phyloP scores from a whole-genome alignment of 768 basidiomycete species.

The Russula griseocarnosa region DNA sequence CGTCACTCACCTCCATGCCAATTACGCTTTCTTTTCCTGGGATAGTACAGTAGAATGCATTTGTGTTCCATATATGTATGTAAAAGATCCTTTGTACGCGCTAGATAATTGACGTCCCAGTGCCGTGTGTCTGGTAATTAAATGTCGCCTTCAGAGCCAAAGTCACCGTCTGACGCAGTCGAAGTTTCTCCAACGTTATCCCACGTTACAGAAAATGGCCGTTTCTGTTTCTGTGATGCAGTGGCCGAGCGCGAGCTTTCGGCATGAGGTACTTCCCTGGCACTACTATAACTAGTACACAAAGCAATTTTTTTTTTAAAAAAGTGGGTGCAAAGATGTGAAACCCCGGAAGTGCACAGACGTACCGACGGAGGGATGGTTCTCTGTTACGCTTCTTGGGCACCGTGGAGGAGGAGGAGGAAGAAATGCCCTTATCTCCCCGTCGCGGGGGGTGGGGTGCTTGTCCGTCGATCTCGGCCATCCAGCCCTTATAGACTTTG shows the following conservation, averaged over 20 bases:
- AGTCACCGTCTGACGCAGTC: neutral
- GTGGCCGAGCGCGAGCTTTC: constrained; percentile 14
- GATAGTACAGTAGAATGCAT: neutral
- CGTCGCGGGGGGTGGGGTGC: neutral
- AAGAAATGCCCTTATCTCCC: neutral
- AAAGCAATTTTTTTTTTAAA: neutral
- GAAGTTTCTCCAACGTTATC: too few species aligned
- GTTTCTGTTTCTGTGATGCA: too few species aligned
- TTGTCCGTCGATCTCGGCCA: constrained; percentile 8
- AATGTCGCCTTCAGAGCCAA: neutral
- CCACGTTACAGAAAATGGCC: neutral
- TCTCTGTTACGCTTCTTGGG: constrained; percentile 1
- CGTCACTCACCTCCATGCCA: too few species aligned
- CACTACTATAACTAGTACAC: neutral
- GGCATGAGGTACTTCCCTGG: neutral
- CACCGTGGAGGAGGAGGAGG: neutral
- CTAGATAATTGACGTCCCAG: neutral
- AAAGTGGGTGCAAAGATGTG: neutral
- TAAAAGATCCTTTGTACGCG: neutral
- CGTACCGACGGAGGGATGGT: neutral
- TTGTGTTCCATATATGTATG: neutral
- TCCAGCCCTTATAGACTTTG: constrained; percentile 15
- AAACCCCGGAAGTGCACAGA: neutral
- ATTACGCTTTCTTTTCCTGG: too few species aligned
- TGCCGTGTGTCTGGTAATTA: neutral